Percentiles rank a stretch among this genome's conserved stretches.
These are phyloP conservation scores for Leptoxyphium fumago DNA, from an alignment of 2,329 filamentous ascomycete species.

Conservation along the genomic window DNA sequence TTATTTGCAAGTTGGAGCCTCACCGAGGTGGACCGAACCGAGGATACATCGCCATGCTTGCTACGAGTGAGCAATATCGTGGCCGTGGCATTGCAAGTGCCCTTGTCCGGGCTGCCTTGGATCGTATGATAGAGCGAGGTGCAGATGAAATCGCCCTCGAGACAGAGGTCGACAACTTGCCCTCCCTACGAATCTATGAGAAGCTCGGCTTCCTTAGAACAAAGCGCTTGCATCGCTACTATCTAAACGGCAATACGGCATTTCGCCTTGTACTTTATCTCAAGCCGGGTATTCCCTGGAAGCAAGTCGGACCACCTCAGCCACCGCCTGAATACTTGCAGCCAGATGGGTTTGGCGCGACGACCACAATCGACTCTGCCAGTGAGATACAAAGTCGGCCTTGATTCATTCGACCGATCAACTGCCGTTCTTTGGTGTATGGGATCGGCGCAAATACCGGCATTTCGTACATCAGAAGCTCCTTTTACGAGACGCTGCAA, in stretches of 20 bases:
- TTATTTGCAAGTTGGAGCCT: conserved; percentile 85
- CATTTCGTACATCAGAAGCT: too few species aligned
- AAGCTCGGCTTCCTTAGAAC: conserved; percentile 79
- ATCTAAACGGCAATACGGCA: conserved; percentile 89
- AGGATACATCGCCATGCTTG: conserved; percentile 97
- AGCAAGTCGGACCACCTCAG: conserved; percentile 19
- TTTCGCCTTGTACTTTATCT: conserved; percentile 76
- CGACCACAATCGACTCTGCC: neutral
- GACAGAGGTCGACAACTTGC: conserved; percentile 83
- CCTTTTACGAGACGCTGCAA: too few species aligned
- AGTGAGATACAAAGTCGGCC: neutral
- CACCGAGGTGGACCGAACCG: conserved; percentile 76
- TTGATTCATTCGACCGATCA: too few species aligned
- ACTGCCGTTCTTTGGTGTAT: too few species aligned
- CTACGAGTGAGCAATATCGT: conserved; percentile 66
- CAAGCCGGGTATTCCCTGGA: conserved; percentile 42
- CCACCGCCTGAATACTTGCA: conserved; percentile 4
- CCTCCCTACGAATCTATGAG: conserved; percentile 87
- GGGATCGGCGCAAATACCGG: too few species aligned
- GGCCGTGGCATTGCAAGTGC: conserved; percentile 75
- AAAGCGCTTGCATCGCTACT: conserved; percentile 88
- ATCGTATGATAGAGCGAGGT: conserved; percentile 68
- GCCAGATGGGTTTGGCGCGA: neutral
- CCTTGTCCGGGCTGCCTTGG: conserved; percentile 78
- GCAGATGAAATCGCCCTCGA: conserved; percentile 94